Evolutionary conservation across 2,329 filamentous ascomycete genomes (phyloP), one percentile per base, ranked within the genome.

Genomic region (Colletotrichum gigasporum): DNA sequence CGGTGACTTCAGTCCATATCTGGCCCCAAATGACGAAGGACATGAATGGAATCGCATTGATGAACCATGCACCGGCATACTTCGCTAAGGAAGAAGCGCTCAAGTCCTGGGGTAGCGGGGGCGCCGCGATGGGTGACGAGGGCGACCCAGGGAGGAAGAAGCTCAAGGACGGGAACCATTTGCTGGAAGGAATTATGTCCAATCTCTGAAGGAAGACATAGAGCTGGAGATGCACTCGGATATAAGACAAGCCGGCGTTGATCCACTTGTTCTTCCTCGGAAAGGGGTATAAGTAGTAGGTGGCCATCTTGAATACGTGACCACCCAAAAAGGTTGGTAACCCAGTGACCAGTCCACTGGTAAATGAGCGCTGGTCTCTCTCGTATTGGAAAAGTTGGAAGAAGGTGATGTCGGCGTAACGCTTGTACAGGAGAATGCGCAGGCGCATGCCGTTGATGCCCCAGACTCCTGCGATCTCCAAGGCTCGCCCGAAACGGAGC

Each of bases 71-170:
- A 3, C 80, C 80, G 0, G 77, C 16, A 83, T 85, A 88, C 22
- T 71, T 68, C 2, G 77, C 58, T 4, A 87, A 42, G 12, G 80
- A 79, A 4, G 73, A 65, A 3, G 72, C 57, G 9, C 73, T 78
- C 16, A 84, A 71, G 3, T 79, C 76, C 4, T 74, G 66, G 0
- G 79, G 78, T 0, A 78, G 73, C 2, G 82, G 79, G 2, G 84
- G 85, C 0, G 82, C 72, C 1, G 76, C 71, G 26, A 87, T 82
- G 1, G 84, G 84, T 0, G 85, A 88, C 11, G 79, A 73, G 7
- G 75, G 69, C 11, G 83, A 82, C 48, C 87, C 88, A 0, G 86
- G 86, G 16, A 88, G 70, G 67, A 87, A 87, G 71, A 83, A 89
- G 5, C 72, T 76, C 35, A 76, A 75, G 7, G 70, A 72, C 0